phyloP scores from a whole-genome alignment of 2,329 filamentous ascomycete species.

The Aspergillus sp. region DNA sequence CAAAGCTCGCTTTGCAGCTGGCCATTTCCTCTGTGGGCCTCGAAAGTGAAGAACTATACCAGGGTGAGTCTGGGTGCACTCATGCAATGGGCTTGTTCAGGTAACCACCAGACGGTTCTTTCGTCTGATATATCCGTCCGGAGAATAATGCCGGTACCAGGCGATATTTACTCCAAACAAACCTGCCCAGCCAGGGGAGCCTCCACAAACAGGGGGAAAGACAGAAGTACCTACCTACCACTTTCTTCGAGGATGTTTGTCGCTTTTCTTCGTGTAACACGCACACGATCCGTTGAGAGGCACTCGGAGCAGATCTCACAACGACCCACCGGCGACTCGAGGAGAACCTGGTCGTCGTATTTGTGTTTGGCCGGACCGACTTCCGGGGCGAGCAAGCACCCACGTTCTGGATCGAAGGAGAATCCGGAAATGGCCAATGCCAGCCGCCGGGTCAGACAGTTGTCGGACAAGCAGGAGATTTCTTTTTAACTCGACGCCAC shows the following conservation, averaged over 20 bases:
- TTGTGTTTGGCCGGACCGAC: conserved; percentile 7
- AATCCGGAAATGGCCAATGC: background rate
- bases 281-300: conserved; percentile 27
- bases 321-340: conserved; percentile 19
- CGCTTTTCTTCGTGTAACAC: conserved; percentile 31
- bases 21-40: conserved; percentile 26
- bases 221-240: conserved; percentile 28
- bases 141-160: too few species aligned
- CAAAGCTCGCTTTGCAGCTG: conserved; percentile 33
- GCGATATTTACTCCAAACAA: too few species aligned
- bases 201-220: conserved; percentile 1
- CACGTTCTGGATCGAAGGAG: conserved; percentile 10
- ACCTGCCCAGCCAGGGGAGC: too few species aligned
- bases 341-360: conserved; percentile 6
- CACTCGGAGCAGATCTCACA: conserved; percentile 22
- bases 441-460: background rate
- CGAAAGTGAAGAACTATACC: conserved; percentile 8
- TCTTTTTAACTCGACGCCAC: conserved; percentile 13
- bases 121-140: too few species aligned
- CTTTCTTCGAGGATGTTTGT: conserved; percentile 34
- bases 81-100: too few species aligned
- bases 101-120: too few species aligned
- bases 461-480: background rate
- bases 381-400: conserved; percentile 4
- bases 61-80: too few species aligned